Conservation (phyloP, 2,329 filamentous ascomycete species). For the Dendryphion nanum region DNA sequence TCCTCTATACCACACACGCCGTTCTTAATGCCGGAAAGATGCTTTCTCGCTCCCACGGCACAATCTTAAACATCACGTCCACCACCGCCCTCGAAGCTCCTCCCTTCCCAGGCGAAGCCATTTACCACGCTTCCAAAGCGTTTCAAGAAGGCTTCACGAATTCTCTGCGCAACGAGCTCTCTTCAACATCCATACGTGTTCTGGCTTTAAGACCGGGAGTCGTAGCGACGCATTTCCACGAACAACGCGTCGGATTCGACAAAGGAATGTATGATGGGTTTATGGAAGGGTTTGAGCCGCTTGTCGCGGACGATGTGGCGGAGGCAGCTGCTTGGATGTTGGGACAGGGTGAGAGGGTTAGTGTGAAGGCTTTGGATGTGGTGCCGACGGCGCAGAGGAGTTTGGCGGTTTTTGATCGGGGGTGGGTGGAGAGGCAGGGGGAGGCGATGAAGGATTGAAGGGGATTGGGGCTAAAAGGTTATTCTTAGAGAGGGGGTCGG, state of each 20-base stretch:
- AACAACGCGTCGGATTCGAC: conserved; percentile 46
- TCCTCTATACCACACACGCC: conserved; percentile 47
- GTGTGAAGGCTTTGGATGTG: conserved; percentile 49
- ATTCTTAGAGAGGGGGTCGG: too few species aligned
- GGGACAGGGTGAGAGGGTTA: conserved; percentile 39
- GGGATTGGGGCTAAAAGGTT: too few species aligned
- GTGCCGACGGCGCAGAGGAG: conserved; percentile 45
- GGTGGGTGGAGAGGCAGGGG: conserved; percentile 25
- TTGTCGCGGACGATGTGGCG: neutral
- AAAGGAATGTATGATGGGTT: conserved; percentile 39
- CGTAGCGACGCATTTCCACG: conserved; percentile 52
- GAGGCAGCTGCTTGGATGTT: conserved; percentile 42
- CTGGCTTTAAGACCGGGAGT: conserved; percentile 48
- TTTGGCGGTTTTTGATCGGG: conserved; percentile 36
- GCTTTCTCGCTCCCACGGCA: conserved; percentile 40
- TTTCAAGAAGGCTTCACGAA: conserved; percentile 52
- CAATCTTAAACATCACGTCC: conserved; percentile 51
- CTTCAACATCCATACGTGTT: conserved; percentile 48
- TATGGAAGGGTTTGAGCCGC: conserved; percentile 45
- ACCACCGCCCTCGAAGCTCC: conserved; percentile 49
- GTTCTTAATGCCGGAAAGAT: conserved; percentile 48
- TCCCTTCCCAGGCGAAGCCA: conserved; percentile 50
- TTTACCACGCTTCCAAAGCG: conserved; percentile 51
- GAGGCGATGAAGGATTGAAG: neutral
- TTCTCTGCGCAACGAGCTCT: conserved; percentile 48